Percentiles rank a stretch among this genome's conserved stretches.
Conservation (phyloP, 2,329 filamentous ascomycete species). For the Diaporthe amygdali region DNA sequence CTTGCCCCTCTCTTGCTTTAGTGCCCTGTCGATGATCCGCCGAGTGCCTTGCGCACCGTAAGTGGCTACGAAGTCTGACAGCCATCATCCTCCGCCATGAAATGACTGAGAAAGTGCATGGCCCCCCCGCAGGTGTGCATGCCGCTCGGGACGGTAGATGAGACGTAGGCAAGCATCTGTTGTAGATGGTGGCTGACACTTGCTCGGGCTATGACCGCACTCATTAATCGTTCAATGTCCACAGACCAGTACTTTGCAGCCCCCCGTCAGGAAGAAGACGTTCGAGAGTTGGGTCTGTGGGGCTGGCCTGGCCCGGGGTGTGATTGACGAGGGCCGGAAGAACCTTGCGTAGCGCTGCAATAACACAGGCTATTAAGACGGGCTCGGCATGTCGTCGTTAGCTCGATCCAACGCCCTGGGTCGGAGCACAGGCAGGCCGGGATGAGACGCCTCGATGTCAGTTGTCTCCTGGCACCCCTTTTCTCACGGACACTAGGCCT, state of each 20-base stretch:
- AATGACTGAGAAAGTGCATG: not conserved
- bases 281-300: constrained; percentile 7
- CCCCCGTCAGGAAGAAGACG: not conserved
- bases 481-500: constrained; percentile 8
- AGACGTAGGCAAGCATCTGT: not conserved
- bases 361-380: constrained; percentile 24
- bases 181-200: constrained; percentile 1
- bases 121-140: not conserved
- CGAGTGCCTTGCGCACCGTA: constrained; percentile 2
- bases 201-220: not conserved
- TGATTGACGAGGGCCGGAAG: constrained; percentile 7
- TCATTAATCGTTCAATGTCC: not conserved
- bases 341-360: constrained; percentile 21
- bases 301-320: constrained; percentile 5
- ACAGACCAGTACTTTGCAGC: not conserved
- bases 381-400: constrained; percentile 28
- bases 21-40: constrained; percentile 11
- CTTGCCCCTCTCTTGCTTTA: not conserved
- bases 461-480: not conserved
- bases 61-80: not conserved
- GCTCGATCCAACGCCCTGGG: constrained; percentile 28
- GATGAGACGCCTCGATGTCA: constrained; percentile 10
- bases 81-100: not conserved
- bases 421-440: constrained; percentile 21
- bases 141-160: not conserved